phyloP scores from a whole-genome alignment of 495 filamentous ascomycete genomes.

The Daldinia bambusicola region DNA sequence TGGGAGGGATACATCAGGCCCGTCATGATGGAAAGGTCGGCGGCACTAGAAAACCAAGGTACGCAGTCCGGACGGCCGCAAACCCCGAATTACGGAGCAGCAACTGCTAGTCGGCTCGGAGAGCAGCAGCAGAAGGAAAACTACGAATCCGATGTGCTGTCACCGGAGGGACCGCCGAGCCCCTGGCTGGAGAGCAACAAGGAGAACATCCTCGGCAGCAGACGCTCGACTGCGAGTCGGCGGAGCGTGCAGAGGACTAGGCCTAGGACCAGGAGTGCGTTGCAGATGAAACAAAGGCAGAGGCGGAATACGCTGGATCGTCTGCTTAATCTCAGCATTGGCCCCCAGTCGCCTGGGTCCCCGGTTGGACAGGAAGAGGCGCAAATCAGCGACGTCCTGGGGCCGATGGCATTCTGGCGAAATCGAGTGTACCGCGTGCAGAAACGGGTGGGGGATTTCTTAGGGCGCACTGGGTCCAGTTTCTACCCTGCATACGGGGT shows the following conservation, averaged over 20 bases:
- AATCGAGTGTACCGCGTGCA: background rate
- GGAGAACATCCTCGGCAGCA: background rate
- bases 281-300: background rate
- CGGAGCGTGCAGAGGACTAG: background rate
- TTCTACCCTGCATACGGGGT: background rate
- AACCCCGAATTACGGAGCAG: background rate
- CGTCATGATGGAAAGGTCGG: background rate
- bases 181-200: slow-evolving; percentile 7
- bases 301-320: background rate
- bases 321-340: background rate
- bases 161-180: background rate
- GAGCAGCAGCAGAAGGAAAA: background rate
- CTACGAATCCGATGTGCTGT: background rate
- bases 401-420: background rate
- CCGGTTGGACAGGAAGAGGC: background rate
- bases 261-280: background rate
- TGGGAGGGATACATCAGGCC: background rate
- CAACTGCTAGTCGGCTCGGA: background rate
- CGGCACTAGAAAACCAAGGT: background rate
- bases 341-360: background rate
- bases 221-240: background rate
- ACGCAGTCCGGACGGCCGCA: background rate
- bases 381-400: background rate
- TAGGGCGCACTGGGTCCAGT: background rate
- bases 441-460: background rate